These are phyloP conservation scores for Phaffia tasmanica DNA, from an alignment of 768 basidiomycete species.

Conservation along the genomic window DNA sequence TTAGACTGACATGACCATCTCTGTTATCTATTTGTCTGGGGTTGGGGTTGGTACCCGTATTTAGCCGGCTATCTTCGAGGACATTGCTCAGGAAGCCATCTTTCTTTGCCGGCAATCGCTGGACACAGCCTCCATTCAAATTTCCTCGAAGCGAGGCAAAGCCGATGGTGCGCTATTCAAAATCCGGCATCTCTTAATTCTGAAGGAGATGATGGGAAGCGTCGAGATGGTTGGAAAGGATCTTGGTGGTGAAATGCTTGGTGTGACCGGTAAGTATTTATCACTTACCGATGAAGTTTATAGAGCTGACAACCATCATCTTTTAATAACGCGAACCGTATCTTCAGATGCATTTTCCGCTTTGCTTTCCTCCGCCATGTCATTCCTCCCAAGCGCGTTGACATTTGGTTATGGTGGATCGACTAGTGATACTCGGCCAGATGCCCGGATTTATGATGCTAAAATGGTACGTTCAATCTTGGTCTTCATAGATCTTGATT, in stretches of 20 bases:
- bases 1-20: neutral
- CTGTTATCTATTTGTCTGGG: neutral
- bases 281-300: neutral
- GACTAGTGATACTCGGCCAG: neutral
- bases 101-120: slow-evolving; percentile 71
- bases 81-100: slow-evolving; percentile 89
- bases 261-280: slow-evolving; percentile 50
- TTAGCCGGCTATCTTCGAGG: slow-evolving; percentile 89
- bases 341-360: slow-evolving; percentile 31
- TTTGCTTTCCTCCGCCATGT: slow-evolving; percentile 32
- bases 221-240: slow-evolving; percentile 44
- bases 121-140: slow-evolving; percentile 54
- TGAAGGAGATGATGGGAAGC: slow-evolving; percentile 79
- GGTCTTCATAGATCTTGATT: neutral
- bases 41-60: neutral
- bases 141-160: slow-evolving; percentile 43
- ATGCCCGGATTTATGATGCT: slow-evolving; percentile 42
- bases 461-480: slow-evolving; percentile 47
- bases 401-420: slow-evolving; percentile 31
- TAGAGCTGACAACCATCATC: neutral
- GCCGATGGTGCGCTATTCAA: slow-evolving; percentile 77
- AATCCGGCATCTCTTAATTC: slow-evolving; percentile 72
- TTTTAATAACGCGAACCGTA: neutral
- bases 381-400: slow-evolving; percentile 27
- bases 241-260: slow-evolving; percentile 41